Base-by-base conservation (phyloP, 2,329 filamentous ascomycete genomes). In the Phaeomoniella chlamydospora region DNA sequence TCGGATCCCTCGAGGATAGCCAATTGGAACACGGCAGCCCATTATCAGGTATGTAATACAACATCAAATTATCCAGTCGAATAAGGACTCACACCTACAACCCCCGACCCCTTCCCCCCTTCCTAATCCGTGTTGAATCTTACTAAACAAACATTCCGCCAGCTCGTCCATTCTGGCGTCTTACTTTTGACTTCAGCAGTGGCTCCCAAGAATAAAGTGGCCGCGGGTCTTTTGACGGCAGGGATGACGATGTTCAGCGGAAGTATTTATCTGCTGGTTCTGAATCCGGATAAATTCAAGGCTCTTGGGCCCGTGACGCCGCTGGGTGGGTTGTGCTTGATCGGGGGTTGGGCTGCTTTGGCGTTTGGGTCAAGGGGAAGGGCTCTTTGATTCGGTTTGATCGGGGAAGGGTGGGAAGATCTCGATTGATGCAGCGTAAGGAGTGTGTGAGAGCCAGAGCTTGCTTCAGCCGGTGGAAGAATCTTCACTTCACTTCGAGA, bases 181-280 rank as follows among this genome's bases (percentile, higher is more conserved):
- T 56, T 80, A 33, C 69, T 80, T 16, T 56, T 77, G 14, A 63
- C 72, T 3, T 55, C 66, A 12, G 58, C 62, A 35, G 58, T 59
- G 5, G 64, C 65, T 2, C 71, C 72, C 9, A 60, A 66, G 43
- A 69, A 73, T 47, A 70, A 66, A 18, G 46, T 74, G 15, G 73
- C 74, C 13, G 68, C 68, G 35, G 56, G 56, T 2, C 58, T 78
- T n/a, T 70, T 80, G 50, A 68, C 70, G 0, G 71, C 71, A 1
- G 76, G 77, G 35, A 79, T 80, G 61, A 72, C 71, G 3, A 67
- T 78, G 64, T 80, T 80, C 55, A 72, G 67, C 40, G 77, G 77
- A 2, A 72, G 67, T 48, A 67, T 81, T 43, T 81, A 81, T 51
- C 59, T 73, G 6, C 62, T 80, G 6, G 64, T 71, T 0, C 58